Percentiles rank a stretch among this genome's conserved stretches.
Evolutionary conservation across 345 rosid species (phyloP).

Genomic region (Mercurialis annua): DNA sequence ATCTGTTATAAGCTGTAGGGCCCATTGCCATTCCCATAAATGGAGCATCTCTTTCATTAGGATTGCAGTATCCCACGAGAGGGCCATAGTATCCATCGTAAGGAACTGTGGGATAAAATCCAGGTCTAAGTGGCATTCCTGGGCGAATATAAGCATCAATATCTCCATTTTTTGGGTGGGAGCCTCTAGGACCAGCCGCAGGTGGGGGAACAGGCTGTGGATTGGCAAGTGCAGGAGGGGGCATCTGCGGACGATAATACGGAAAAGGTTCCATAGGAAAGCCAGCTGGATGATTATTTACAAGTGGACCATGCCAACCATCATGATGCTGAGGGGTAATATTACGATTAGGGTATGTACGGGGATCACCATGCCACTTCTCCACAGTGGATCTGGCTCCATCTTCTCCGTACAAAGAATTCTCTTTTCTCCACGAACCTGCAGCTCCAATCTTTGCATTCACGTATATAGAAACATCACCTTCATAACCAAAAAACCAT

Average conservation of each 20-base stretch:
- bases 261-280: conserved; percentile 87
- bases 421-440: conserved; percentile 71
- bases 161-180: conserved; percentile 61
- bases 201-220: conserved; percentile 56
- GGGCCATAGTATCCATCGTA: conserved; percentile 81
- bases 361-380: conserved; percentile 69
- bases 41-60: conserved; percentile 68
- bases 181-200: conserved; percentile 71
- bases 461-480: conserved; percentile 38
- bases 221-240: conserved; percentile 47
- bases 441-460: conserved; percentile 38
- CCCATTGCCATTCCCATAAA: conserved; percentile 73
- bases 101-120: conserved; percentile 70
- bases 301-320: conserved; percentile 78
- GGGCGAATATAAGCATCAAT: conserved; percentile 71
- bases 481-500: conserved; percentile 24
- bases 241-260: conserved; percentile 66
- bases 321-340: conserved; percentile 63
- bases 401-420: conserved; percentile 53
- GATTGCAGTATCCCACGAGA: conserved; percentile 67
- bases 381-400: conserved; percentile 48
- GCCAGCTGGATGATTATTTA: conserved; percentile 78
- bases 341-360: conserved; percentile 52
- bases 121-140: conserved; percentile 85
- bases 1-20: conserved; percentile 49